A percentile compares a stretch with the other conserved stretches of the same genome.
These are phyloP conservation scores for Beauveria pseudobassiana DNA, from an alignment of 2,329 filamentous ascomycete genomes.

Conservation along the genomic window DNA sequence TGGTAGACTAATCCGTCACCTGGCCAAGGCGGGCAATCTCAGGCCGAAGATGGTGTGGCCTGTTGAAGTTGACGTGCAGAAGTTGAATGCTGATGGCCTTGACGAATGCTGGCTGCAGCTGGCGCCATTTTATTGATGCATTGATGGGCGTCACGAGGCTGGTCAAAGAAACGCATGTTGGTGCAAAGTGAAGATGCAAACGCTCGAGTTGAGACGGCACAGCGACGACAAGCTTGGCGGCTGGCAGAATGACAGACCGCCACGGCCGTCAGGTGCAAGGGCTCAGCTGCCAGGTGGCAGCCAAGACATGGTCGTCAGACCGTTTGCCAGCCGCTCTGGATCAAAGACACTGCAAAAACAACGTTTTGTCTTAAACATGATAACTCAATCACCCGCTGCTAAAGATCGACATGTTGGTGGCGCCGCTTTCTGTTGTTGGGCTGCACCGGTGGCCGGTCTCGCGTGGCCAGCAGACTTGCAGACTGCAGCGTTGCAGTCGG, in stretches of 20 bases:
- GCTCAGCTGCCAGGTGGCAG: conserved; percentile 1
- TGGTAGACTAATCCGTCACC: conserved; percentile 6
- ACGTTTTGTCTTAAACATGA: conserved; percentile 3
- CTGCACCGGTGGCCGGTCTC: not conserved
- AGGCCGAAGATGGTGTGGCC: not conserved
- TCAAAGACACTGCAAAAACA: conserved; percentile 3
- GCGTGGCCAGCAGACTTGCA: not conserved
- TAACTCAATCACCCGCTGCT: conserved; percentile 1
- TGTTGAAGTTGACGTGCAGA: not conserved
- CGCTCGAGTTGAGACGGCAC: not conserved
- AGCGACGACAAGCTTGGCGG: not conserved
- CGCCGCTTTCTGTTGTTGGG: not conserved
- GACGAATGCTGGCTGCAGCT: not conserved
- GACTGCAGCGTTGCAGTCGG: not conserved
- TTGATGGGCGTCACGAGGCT: conserved; percentile 1
- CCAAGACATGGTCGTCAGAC: not conserved
- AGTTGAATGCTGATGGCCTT: not conserved
- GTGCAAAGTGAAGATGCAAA: conserved; percentile 1
- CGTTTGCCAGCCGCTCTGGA: not conserved
- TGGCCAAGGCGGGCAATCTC: not conserved
- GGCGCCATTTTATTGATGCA: not conserved
- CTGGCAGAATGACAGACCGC: not conserved
- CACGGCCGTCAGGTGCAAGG: not conserved
- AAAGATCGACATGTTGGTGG: conserved; percentile 5
- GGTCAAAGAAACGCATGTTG: not conserved